These are phyloP conservation scores for Ophiostoma perfectum DNA, from an alignment of 2,329 filamentous ascomycete genomes.

Conservation along the genomic window DNA sequence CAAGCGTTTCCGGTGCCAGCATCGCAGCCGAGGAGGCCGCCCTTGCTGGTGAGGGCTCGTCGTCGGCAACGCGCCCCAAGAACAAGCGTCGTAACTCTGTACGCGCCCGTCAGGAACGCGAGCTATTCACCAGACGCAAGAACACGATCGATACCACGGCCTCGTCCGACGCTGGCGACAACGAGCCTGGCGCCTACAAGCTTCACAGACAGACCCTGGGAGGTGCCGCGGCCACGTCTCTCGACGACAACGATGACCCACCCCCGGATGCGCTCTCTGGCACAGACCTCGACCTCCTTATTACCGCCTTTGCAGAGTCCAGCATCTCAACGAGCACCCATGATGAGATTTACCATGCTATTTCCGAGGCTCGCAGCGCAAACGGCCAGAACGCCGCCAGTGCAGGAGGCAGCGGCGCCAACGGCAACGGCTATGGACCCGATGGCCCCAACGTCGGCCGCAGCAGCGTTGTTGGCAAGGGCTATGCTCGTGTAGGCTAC, in stretches of 20 bases:
- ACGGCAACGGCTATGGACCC: conserved; percentile 33
- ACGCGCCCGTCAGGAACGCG: conserved; percentile 77
- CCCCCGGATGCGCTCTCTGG: conserved; percentile 55
- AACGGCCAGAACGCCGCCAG: conserved; percentile 53
- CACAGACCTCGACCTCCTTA: conserved; percentile 77
- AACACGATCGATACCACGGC: conserved; percentile 58
- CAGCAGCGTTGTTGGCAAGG: conserved; percentile 61
- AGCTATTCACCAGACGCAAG: conserved; percentile 81
- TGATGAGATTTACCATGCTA: conserved; percentile 70
- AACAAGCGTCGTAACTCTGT: conserved; percentile 73
- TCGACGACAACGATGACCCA: conserved; percentile 65
- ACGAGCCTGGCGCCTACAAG: conserved; percentile 48
- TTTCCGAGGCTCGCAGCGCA: conserved; percentile 57
- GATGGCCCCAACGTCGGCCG: conserved; percentile 33
- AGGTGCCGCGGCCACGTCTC: conserved; percentile 46
- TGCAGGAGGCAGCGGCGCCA: not conserved
- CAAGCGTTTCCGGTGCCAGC: conserved; percentile 73
- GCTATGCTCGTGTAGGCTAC: conserved; percentile 77
- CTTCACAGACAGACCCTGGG: conserved; percentile 44
- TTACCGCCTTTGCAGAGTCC: conserved; percentile 69
- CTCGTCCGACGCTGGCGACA: conserved; percentile 52
- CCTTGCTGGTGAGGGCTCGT: conserved; percentile 47
- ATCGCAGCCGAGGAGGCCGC: conserved; percentile 59
- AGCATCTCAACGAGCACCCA: conserved; percentile 68
- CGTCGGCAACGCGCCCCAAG: conserved; percentile 53